Evolutionary conservation across 768 basidiomycete genomes (phyloP), one percentile per base, ranked within the genome.

Genomic region (Boletus eberwhitei): DNA sequence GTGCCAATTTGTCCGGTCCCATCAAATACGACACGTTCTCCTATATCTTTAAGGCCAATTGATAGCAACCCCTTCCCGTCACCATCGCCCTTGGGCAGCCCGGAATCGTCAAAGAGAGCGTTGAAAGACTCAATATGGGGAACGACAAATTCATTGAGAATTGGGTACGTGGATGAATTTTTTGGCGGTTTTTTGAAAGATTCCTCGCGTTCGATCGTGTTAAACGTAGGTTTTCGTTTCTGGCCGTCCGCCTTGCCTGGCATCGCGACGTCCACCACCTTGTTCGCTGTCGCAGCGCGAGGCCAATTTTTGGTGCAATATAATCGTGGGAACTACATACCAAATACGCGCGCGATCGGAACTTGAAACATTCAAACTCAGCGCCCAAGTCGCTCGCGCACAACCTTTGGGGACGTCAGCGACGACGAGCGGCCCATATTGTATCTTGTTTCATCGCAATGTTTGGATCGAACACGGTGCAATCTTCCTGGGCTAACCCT

Each of bases 51-150:
- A 13, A 98, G 65, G 8, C 83, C 91, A 2, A 92, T 73, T 46
- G 83, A 84, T 8, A 99, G 68, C 11, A 98, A 71, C 0, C 97
- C 97, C 34, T 79, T 79, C 2, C 90, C 90, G 52, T 91, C 84
- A 14, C 86, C 86, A 62, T 87, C 86, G 11, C 87, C 86, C 42
- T 78, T 66, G 53, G 86, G 83, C 51, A 90, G 69, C n/a, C 88
- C 88, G 50, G 88, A 86, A 69, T 96, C 93, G 65, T 98, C 95
- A 70, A 98, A 95, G 26, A 99, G 80, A 16, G 93, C 87, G 72
- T 98, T 96, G 79, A 99, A 98, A 37, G 91, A 93, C 70, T 98
- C 90, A 58, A 98, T 83, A 69, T 98, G 95, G 7, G 97, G 96
- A 22, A 83, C 76, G 50, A 98, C 93, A 64, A 98, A 91, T 72